phyloP scores from a whole-genome alignment of 1,139 yeast species.

The Blastobotrys illinoisensis region DNA sequence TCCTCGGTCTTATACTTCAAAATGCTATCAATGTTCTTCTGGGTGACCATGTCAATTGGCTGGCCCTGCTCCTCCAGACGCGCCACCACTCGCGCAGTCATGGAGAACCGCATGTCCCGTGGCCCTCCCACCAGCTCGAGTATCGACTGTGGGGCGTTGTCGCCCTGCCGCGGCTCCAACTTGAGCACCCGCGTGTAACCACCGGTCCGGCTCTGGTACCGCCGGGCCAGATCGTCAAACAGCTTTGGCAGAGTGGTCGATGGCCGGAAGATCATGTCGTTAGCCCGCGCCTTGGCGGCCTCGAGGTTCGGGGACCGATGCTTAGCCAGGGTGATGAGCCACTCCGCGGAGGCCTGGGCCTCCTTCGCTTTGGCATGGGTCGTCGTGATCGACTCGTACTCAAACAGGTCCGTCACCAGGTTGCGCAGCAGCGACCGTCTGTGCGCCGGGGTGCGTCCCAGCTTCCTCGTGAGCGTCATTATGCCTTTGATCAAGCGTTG shows the following conservation, averaged over 20 bases:
- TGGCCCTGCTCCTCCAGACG: constrained; percentile 63
- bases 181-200: constrained; percentile 86
- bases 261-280: constrained; percentile 34
- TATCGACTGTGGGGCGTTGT: constrained; percentile 86
- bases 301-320: constrained; percentile 23
- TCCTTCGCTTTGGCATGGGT: constrained; percentile 70
- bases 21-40: constrained; percentile 51
- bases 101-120: constrained; percentile 71
- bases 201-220: constrained; percentile 60
- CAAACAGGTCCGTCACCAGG: constrained; percentile 58
- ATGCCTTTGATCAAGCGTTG: neutral
- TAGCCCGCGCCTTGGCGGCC: constrained; percentile 23
- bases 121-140: constrained; percentile 81
- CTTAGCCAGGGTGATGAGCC: constrained; percentile 48
- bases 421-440: constrained; percentile 53
- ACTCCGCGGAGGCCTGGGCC: constrained; percentile 52
- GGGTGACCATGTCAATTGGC: constrained; percentile 56
- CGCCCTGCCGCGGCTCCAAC: constrained; percentile 83
- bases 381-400: constrained; percentile 63
- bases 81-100: constrained; percentile 75
- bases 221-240: constrained; percentile 53
- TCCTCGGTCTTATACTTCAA: constrained; percentile 40
- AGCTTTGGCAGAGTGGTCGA: constrained; percentile 51
- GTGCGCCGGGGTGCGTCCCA: constrained; percentile 42
- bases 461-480: constrained; percentile 24